Base-by-base conservation (phyloP, 805 yeast species). In the Ogataea saltuana region DNA sequence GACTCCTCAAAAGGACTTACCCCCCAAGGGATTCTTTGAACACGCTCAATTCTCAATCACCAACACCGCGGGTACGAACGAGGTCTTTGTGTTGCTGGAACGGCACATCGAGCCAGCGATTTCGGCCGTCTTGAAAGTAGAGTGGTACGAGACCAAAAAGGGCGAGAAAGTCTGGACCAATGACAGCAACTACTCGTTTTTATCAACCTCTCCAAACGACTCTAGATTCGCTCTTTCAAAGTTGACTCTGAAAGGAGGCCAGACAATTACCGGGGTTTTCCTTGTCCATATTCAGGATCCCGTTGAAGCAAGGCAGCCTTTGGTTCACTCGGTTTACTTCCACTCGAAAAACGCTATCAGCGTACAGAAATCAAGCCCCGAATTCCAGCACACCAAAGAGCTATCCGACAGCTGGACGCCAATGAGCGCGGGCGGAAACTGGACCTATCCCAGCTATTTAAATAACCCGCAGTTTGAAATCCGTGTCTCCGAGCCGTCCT, bases 381-480 rank as follows among this genome's bases (percentile, higher is more conserved):
- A 30, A 7, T 51, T 52, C n/a, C 46, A 49, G 20, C 60, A 57
- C 37, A 39, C 58, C 4, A 38, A 53, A 18, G 34, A 59, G 3
- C 21, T 64, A 2, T 45, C 56, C 1, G 82, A 71, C 15, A 54
- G 55, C 19, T 83, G 87, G 87, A 59, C 60, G 9, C 51, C 60
- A 1, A 59, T 56, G 3, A 60, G 58, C 12, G 59, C 72, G 33
- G 87, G 86, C 2, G 88, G 88, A 0, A 75, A 70, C 51, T 76
- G 80, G 78, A 46, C 72, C 0, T 45, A 64, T 18, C 64, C 72
- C 6, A 59, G 73, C 0, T 83, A 70, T 50, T 54, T 74, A 16
- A 54, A 65, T 8, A 83, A 83, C 48, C 88, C 88, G 0, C 86
- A 80, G 49, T 80, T 66, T 46, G 63, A 57, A 22, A 29, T 74